phyloP scores from a whole-genome alignment of 306 rosid genomes.

The Senna tora region DNA sequence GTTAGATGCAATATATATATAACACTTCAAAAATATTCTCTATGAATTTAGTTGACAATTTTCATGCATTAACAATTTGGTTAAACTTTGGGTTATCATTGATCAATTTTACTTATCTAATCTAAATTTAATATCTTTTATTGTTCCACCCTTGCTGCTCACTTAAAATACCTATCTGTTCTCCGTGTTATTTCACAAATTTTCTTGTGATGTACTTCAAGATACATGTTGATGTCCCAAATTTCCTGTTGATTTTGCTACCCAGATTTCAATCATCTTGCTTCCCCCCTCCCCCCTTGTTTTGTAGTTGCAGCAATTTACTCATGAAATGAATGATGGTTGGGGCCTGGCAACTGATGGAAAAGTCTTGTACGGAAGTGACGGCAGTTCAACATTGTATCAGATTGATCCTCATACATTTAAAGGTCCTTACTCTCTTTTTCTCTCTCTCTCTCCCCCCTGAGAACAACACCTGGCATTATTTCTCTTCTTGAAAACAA shows the following conservation, averaged over 20 bases:
- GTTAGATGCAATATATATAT: background rate
- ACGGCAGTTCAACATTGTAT: constrained; percentile 81
- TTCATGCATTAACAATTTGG: background rate
- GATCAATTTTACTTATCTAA: background rate
- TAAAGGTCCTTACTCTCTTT: constrained; percentile 52
- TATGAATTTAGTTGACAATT: background rate
- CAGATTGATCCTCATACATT: constrained; percentile 67
- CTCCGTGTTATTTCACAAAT: background rate
- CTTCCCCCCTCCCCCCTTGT: no score
- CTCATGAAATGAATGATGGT: constrained; percentile 86
- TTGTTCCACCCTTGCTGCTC: background rate
- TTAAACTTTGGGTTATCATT: background rate
- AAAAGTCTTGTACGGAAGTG: constrained; percentile 83
- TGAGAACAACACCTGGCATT: constrained; percentile 21
- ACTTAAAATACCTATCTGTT: background rate
- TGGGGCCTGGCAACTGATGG: constrained; percentile 99
- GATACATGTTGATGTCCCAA: no score
- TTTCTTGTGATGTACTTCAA: background rate
- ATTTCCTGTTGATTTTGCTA: background rate
- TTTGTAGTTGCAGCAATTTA: constrained; percentile 50
- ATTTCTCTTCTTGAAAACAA: constrained; percentile 1
- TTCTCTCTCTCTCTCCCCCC: constrained; percentile 20
- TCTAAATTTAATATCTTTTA: background rate
- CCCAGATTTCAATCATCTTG: background rate
- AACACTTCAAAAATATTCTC: background rate